Percentiles rank a stretch among this genome's conserved stretches.
These are phyloP conservation scores for Ogataea dorogensis DNA, from an alignment of 805 yeast genomes.

Conservation along the genomic window DNA sequence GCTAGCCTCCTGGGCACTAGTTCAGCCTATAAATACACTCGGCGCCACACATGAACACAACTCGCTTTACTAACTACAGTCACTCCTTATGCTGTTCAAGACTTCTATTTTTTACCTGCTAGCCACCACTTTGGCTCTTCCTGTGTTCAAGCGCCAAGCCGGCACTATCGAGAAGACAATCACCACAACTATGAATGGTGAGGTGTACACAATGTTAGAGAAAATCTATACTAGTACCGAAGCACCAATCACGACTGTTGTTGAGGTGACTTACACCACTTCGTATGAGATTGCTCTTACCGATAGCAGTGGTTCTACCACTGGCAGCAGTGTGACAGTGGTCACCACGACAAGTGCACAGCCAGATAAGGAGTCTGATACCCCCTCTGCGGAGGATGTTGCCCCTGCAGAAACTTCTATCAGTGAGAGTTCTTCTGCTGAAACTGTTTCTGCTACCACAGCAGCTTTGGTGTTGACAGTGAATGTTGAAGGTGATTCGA, in stretches of 20 bases:
- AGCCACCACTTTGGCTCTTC: conserved; percentile 15
- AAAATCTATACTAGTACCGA: conserved; percentile 31
- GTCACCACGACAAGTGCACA: neutral
- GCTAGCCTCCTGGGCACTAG: conserved; percentile 10
- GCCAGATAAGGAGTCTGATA: too few relatives aligned
- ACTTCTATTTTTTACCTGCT: conserved; percentile 12
- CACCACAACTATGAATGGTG: conserved; percentile 21
- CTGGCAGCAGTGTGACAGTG: conserved; percentile 4
- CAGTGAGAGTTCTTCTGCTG: conserved; percentile 7
- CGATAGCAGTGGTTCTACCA: conserved; percentile 5
- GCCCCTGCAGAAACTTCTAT: conserved; percentile 6
- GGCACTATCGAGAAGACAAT: conserved; percentile 15
- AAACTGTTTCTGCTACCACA: too few relatives aligned
- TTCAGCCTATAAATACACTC: conserved; percentile 5
- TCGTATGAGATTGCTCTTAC: conserved; percentile 11
- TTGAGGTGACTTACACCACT: conserved; percentile 19
- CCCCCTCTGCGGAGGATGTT: conserved; percentile 1
- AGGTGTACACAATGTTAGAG: conserved; percentile 23
- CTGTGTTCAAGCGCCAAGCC: conserved; percentile 11
- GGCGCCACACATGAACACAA: too few relatives aligned
- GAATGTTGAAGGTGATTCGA: conserved; percentile 1
- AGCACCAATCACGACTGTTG: conserved; percentile 23
- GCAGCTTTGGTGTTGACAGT: conserved; percentile 4
- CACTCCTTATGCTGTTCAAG: conserved; percentile 14
- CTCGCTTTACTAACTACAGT: conserved; percentile 10